These are phyloP conservation scores for Diaporthe destruens DNA, from an alignment of 2,329 filamentous ascomycete genomes.

Conservation along the genomic window DNA sequence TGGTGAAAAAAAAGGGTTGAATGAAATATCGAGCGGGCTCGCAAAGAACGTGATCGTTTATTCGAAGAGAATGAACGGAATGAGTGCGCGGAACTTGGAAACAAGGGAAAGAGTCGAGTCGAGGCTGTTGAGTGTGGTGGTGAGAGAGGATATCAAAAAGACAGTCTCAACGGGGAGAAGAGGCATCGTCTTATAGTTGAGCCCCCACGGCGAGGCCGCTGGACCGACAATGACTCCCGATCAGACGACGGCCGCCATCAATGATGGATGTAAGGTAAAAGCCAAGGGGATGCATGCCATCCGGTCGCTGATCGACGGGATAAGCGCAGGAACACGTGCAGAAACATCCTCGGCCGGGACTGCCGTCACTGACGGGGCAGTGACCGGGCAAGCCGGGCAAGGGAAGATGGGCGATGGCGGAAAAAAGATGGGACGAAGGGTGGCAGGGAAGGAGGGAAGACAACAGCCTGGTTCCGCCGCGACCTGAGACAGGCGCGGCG, in stretches of 20 bases:
- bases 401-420: conserved; percentile 1
- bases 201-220: not conserved
- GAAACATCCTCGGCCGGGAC: conserved; percentile 20
- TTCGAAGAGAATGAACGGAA: conserved; percentile 21
- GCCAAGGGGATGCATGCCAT: not conserved
- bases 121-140: not conserved
- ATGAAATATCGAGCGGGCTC: conserved; percentile 22
- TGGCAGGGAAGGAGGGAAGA: not conserved
- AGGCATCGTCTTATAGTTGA: not conserved
- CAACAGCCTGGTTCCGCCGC: conserved; percentile 21
- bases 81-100: conserved; percentile 33
- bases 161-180: not conserved
- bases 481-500: conserved; percentile 29
- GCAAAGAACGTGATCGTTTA: conserved; percentile 5
- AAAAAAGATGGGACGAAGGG: conserved; percentile 32
- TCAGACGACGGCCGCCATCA: conserved; percentile 7
- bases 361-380: not conserved
- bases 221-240: not conserved
- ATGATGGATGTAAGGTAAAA: not conserved
- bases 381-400: too few relatives aligned
- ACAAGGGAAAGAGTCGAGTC: not conserved
- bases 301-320: conserved; percentile 33
- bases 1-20: not conserved
- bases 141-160: not conserved
- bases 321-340: conserved; percentile 28